Evolutionary conservation across 2,329 filamentous ascomycete genomes (phyloP).

Genomic region (Podosphaera fusca): DNA sequence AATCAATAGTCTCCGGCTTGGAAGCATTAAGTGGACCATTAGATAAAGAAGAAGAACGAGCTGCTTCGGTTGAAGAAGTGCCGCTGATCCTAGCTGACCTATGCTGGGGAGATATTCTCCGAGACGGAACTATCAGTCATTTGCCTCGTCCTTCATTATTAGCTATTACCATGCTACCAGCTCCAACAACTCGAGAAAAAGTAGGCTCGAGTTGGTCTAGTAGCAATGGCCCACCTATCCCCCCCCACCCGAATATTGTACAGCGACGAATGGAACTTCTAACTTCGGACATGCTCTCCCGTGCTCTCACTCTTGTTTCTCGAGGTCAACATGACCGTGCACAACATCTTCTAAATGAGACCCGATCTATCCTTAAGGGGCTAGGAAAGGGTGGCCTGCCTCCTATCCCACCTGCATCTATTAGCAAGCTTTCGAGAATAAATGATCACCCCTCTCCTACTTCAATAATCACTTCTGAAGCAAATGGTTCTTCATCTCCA

Average conservation of each 20-base stretch:
- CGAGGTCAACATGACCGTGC: constrained; percentile 84
- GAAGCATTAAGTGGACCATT: constrained; percentile 77
- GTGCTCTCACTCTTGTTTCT: constrained; percentile 74
- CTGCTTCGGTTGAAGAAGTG: constrained; percentile 75
- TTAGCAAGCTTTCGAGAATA: constrained; percentile 11
- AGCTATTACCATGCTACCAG: constrained; percentile 85
- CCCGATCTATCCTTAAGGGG: constrained; percentile 82
- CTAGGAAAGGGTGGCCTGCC: constrained; percentile 86
- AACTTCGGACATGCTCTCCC: constrained; percentile 91
- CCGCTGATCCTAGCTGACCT: constrained; percentile 89
- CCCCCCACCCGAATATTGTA: constrained; percentile 82
- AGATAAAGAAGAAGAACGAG: constrained; percentile 66
- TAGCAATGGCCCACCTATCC: constrained; percentile 50
- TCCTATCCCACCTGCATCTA: constrained; percentile 48
- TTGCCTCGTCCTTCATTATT: constrained; percentile 74
- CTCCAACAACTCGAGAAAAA: constrained; percentile 31
- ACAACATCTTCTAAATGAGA: constrained; percentile 79
- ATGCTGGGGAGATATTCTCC: constrained; percentile 76
- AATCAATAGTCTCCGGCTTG: constrained; percentile 83
- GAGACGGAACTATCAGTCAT: constrained; percentile 68
- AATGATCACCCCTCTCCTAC: constrained; percentile 10
- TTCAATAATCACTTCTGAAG: constrained; percentile 13
- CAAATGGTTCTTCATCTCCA: constrained; percentile 21
- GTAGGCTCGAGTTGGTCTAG: constrained; percentile 31
- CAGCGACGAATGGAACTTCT: constrained; percentile 93